Evolutionary conservation across 306 rosid species (phyloP), one percentile per base, ranked within the genome.

Genomic region (Medicago ruthenica): DNA sequence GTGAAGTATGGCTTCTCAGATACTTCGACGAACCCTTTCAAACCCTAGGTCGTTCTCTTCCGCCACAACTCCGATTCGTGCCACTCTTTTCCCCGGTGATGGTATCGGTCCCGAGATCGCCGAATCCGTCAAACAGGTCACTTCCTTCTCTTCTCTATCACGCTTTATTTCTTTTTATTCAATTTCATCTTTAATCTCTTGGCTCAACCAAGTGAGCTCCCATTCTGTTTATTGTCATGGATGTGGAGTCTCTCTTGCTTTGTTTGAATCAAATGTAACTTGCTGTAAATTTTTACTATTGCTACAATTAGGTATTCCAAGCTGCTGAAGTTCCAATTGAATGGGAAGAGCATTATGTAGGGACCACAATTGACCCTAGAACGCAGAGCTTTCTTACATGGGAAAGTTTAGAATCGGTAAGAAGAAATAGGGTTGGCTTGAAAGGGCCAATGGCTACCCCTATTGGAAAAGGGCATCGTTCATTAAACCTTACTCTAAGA

Each of bases 361-460:
- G 97, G 62, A 81, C 83, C 22, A 78, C 87, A 78, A 86, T 96
- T 44, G 99, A 96, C 81, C 97, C 96, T 10, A 84, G 92, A 78
- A 96, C 99, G 5, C 97, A 96, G 76, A 96, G 99, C 83, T 96
- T 90, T 75, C 84, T 96, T 2, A 92, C 99, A 80, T 96, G 97
- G 99, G 99, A 96, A 79, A 96, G 99, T 83, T 87, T 96, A 62
- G 99, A 92, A 79, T 96, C 99, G 0, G 97, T 96, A 8, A 80
- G 96, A 64, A 65, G 21, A 80, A 96, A 96, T 61, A 27, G 76
- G 86, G 96, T 96, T 53, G 98, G 99, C 71, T 86, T 96, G 93
- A 96, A 96, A 86, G 99, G 99, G 22, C 99, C 99, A 14, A 96
- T 96, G 99, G 98, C 99, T 55, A 96, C 98, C 20, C 99, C 99